Percentiles rank a stretch among this genome's conserved stretches.
These are phyloP conservation scores for Aspergillus carbonarius DNA, from an alignment of 2,329 filamentous ascomycete species.

Conservation along the genomic window DNA sequence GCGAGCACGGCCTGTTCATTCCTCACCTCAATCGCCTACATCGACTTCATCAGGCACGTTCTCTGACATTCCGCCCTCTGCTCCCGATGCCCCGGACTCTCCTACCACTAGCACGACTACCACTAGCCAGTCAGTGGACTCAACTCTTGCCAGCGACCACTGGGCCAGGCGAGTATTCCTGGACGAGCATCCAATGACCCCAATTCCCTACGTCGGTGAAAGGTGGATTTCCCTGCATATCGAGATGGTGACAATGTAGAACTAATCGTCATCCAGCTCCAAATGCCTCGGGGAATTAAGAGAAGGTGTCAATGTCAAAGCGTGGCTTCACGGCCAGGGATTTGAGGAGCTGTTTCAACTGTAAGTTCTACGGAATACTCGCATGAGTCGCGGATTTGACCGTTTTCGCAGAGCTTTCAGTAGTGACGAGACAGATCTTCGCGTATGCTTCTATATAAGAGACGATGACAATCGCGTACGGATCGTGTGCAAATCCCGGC, in stretches of 20 bases:
- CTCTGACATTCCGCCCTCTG: slow-evolving; percentile 32
- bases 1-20: slow-evolving; percentile 28
- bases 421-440: slow-evolving; percentile 41
- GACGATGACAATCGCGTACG: slow-evolving; percentile 52
- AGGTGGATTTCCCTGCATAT: slow-evolving; percentile 23
- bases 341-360: slow-evolving; percentile 41
- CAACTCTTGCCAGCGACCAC: slow-evolving; percentile 34
- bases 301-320: slow-evolving; percentile 23
- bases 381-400: not conserved
- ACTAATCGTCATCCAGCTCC: slow-evolving; percentile 27
- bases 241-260: not conserved
- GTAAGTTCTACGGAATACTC: slow-evolving; percentile 26
- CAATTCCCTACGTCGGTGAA: slow-evolving; percentile 29
- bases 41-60: slow-evolving; percentile 31
- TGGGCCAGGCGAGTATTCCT: slow-evolving; percentile 45
- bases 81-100: slow-evolving; percentile 34
- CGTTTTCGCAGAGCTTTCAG: slow-evolving; percentile 46
- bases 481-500: slow-evolving; percentile 53
- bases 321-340: slow-evolving; percentile 31
- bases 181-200: slow-evolving; percentile 27
- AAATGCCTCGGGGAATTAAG: slow-evolving; percentile 35
- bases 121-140: slow-evolving; percentile 32
- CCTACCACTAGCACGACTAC: slow-evolving; percentile 32
- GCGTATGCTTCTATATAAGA: slow-evolving; percentile 53
- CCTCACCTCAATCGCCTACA: slow-evolving; percentile 28